Evolutionary conservation across 1,284 basidiomycete genomes (phyloP).

Genomic region (Cryptococcus sp.): DNA sequence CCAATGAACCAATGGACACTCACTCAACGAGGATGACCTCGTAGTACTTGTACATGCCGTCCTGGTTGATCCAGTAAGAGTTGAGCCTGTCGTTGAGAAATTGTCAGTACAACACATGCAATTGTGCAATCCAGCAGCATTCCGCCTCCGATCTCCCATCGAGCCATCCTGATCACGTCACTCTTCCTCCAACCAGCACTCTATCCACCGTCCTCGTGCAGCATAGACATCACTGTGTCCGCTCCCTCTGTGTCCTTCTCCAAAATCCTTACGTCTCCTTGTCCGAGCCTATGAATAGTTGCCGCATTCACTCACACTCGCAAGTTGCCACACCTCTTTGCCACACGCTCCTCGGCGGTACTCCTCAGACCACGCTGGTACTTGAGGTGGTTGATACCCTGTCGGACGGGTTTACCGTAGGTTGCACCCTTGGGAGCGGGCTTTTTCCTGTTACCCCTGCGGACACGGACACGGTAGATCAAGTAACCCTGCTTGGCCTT

Average conservation of each 20-base stretch:
- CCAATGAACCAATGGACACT: conserved; percentile 46
- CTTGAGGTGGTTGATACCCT: conserved; percentile 99
- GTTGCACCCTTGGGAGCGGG: conserved; percentile 98
- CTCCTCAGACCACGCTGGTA: conserved; percentile 91
- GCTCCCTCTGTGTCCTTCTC: neutral
- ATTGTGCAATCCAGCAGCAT: neutral
- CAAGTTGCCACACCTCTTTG: conserved; percentile 91
- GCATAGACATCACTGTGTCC: no score
- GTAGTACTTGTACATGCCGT: conserved; percentile 99
- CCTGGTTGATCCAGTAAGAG: conserved; percentile 99
- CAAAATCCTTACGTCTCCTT: neutral
- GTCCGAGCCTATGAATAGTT: no score
- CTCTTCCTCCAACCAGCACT: no score
- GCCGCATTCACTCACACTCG: conserved; percentile 61
- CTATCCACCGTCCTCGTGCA: no score
- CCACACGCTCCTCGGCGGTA: conserved; percentile 97
- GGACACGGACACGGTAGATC: conserved; percentile 95
- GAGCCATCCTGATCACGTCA: no score
- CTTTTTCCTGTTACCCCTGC: conserved; percentile 99
- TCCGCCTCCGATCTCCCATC: neutral
- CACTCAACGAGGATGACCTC: conserved; percentile 99
- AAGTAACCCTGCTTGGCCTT: conserved; percentile 99
- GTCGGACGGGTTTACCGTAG: conserved; percentile 98
- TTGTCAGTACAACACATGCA: conserved; percentile 8
- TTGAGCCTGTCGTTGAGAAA: conserved; percentile 59